Percentiles rank a stretch among this genome's conserved stretches.
These are phyloP conservation scores for Trichoderma polysporum DNA, from an alignment of 2,329 filamentous ascomycete species.

Conservation along the genomic window DNA sequence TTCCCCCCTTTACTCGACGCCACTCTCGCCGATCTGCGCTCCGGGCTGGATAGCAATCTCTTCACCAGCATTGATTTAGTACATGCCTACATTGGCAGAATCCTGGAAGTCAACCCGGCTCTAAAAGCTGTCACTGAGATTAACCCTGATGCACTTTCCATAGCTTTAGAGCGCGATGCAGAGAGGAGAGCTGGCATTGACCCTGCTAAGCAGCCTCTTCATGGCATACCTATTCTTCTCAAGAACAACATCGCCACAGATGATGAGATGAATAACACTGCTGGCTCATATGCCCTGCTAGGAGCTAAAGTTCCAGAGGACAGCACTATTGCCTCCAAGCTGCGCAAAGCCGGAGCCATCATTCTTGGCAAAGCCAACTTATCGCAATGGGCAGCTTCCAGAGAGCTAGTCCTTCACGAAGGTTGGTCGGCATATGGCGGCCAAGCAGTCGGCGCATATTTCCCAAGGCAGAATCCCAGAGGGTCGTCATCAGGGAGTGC, in stretches of 20 bases:
- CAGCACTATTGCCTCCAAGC: slow-evolving; percentile 52
- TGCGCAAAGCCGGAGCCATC: slow-evolving; percentile 58
- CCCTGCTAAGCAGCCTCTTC: slow-evolving; percentile 41
- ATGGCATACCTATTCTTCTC: slow-evolving; percentile 64
- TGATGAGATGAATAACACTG: slow-evolving; percentile 61
- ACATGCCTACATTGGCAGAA: slow-evolving; percentile 31
- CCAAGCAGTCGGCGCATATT: slow-evolving; percentile 61
- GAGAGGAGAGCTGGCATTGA: slow-evolving; percentile 20
- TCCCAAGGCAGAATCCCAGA: slow-evolving; percentile 58
- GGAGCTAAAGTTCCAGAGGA: slow-evolving; percentile 50
- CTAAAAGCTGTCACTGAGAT: slow-evolving; percentile 34
- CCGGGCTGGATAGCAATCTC: slow-evolving; percentile 23
- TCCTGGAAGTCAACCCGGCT: slow-evolving; percentile 28
- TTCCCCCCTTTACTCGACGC: slow-evolving; percentile 26
- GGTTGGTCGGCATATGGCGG: slow-evolving; percentile 66
- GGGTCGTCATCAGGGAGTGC: slow-evolving; percentile 62
- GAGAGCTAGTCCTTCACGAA: slow-evolving; percentile 52
- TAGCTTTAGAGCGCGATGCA: slow-evolving; percentile 39
- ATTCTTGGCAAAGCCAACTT: slow-evolving; percentile 65
- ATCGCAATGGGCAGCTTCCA: slow-evolving; percentile 62
- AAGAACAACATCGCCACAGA: slow-evolving; percentile 67
- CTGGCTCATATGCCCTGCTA: slow-evolving; percentile 63
- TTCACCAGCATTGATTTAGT: slow-evolving; percentile 42
- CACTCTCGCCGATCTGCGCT: slow-evolving; percentile 26
- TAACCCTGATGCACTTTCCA: slow-evolving; percentile 40